Evolutionary conservation across 139 green algal genomes (phyloP), one percentile per base, ranked within the genome.

Genomic region (Astrephomene gubernaculifera): DNA sequence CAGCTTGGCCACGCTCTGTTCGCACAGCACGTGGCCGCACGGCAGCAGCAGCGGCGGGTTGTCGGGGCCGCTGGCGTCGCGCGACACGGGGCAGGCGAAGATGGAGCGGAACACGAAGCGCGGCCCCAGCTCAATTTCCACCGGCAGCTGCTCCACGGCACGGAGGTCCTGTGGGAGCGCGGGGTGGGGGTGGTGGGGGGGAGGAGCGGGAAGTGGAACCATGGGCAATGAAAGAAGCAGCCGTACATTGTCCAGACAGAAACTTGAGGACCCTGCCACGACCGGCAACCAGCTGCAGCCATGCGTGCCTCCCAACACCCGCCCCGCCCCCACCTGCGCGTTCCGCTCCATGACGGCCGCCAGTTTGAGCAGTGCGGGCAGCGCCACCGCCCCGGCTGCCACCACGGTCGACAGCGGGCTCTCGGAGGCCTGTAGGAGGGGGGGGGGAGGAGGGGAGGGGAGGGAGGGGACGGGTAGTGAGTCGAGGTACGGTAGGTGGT

Each of bases 41-140:
- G 96, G 96, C 86, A 99, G 91, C 90, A 98, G 86, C 91, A 97
- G 95, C 24, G 97, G 97, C 36, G 97, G 96, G 89, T 99, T 99
- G 43, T 96, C 92, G 6, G 90, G 22, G 2, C 88, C 92, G 54
- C 74, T 91, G 87, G 97, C 96, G 67, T 99, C 97, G 7, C 93
- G 82, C 3, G 91, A 97, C 24, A 99, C 96, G 4, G 96, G 96
- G 89, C 96, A 99, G 3, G 96, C 92, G 91, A 99, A 99, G 39
- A 98, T 94, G 68, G 93, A 97, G 88, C 95, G 94, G 79, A 98
- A 99, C 38, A 96, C 90, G 87, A 98, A 99, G 87, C 98, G 94
- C 0, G 67, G 85, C 24, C 94, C 95, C 52, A 99, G 89, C 43
- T 97, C 92, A 31, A 99, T 89, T 80, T 99, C 96, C 49, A 99